Base-by-base conservation (phyloP, 495 filamentous ascomycete genomes). In the Hypoxylon cercidicola region DNA sequence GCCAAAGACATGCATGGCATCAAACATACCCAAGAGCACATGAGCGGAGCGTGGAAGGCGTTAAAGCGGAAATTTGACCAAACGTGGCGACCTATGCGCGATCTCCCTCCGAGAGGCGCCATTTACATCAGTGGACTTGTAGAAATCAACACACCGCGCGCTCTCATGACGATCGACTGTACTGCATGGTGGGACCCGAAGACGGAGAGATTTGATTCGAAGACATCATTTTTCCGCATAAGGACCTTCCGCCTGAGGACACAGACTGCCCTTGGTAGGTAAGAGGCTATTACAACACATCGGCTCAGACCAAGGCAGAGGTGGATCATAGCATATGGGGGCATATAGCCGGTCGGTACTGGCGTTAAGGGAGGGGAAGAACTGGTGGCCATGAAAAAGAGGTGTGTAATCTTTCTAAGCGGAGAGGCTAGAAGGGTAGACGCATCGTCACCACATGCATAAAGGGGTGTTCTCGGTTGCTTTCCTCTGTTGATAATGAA, bases 111-210 rank as follows among this genome's bases (percentile, higher is more conserved):
- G 9, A 82, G 87, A 20, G 91, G 91, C 1, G 82, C 81, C 20
- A 83, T 93, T 49, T 72, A 83, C 13, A 78, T 94, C 18, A 75
- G 75, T 16, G 91, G 91, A 0, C 76, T 90, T 1, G 83, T 96
- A 0, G 88, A 89, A 52, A 46, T 94, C 1, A 77, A 81, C 25
- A 86, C 89, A 1, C 70, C 83, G 0, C 84, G 77, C 48, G 88
- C 62, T 6, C 50, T 56, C 19, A 12, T 79, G 16, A 68, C 68
- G 2, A 16, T 79, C 12, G 75, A 77, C 35, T 71, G 68, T 0
- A 1, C 9, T 4, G 66, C 54, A 10, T 74, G 60, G 51, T 74
- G 72, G 72, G 64, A 74, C 49, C 69, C 72, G 1, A 65, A 68
- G 46, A 68, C 69, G 9, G 35, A 68, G 57, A 48, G 45, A 3